Base-by-base conservation (phyloP, 768 basidiomycete genomes). In the Trichaptum fuscoviolaceum region DNA sequence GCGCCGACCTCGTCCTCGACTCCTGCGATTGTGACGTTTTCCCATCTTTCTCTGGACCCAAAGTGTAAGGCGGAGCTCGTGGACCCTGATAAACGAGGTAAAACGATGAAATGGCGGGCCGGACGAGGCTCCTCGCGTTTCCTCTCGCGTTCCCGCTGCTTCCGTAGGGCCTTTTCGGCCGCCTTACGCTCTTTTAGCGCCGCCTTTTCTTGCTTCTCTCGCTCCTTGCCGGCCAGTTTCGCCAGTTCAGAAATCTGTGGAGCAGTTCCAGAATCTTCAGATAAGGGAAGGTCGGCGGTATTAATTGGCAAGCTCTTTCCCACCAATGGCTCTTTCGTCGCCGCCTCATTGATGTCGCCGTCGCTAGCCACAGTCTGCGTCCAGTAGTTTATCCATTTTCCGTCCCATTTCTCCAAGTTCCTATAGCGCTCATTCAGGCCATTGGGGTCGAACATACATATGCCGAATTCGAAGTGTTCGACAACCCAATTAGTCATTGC, bases 341-440 rank as follows among this genome's bases (percentile, higher is more conserved):
- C 42, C 5, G 15, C 20, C 42, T 52, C 42, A 4, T 52, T 52
- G 3, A 5, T 30, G 3, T 58, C 57, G 57, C 57, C 9, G 57
- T 3, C 57, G 57, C 63, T 9, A 58, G 78, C 71, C 10, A 74
- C 64, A 0, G 84, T 85, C 63, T 80, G 76, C n/a, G 85, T 87
- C 83, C 84, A 88, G 69, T 85, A 87, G 72, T 86, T 86, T 12
- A 84, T 74, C 86, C 86, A 87, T 36, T 81, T 58, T 2, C 83
- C 83, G 20, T 68, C 58, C 85, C 86, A 87, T 0, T 68, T 73
- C 7, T 83, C 81, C 20, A 88, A 75, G 15, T 68, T 73, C 12
- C 73, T 69, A 70, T 87, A 88, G n/a, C 86, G 81, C 6, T 77
- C 74, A 63, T 78, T 79, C 57, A 88, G 73, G 0, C 80, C 83